Percentiles rank a stretch among this genome's conserved stretches.
Evolutionary conservation across 202 grass and related monocot species (phyloP).

Genomic region (Saccharum hybrid): DNA sequence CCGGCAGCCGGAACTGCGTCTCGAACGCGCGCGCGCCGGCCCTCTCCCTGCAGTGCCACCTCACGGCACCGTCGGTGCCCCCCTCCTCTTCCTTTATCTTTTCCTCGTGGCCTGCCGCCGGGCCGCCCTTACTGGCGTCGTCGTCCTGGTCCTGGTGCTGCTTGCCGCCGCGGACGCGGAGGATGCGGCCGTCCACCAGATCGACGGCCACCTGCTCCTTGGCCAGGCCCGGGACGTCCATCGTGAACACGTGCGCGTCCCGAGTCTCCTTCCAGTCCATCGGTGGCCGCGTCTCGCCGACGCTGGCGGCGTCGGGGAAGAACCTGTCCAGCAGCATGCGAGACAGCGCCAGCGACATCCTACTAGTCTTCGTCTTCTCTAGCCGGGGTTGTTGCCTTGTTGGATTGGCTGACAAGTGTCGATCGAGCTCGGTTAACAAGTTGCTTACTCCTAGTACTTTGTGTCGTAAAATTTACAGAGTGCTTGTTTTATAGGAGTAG

Average conservation of each 20-base stretch:
- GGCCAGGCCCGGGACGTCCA: slow-evolving; percentile 52
- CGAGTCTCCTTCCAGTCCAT: slow-evolving; percentile 66
- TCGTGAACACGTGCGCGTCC: slow-evolving; percentile 55
- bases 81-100: not conserved
- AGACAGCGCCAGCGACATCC: slow-evolving; percentile 33
- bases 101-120: too few relatives aligned
- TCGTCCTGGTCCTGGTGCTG: not conserved
- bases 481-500: slow-evolving; percentile 4
- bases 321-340: slow-evolving; percentile 45
- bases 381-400: not conserved
- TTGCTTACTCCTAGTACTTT: not conserved
- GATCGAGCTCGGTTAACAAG: not conserved
- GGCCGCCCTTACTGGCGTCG: not conserved
- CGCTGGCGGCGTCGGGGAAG: slow-evolving; percentile 8
- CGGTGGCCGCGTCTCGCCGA: slow-evolving; percentile 21
- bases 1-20: slow-evolving; percentile 47
- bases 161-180: slow-evolving; percentile 40
- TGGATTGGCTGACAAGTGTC: not conserved
- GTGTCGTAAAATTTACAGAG: not conserved
- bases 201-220: slow-evolving; percentile 52
- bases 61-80: not conserved
- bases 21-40: not conserved
- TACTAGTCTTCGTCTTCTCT: not conserved
- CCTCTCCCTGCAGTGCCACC: slow-evolving; percentile 57
- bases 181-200: slow-evolving; percentile 38